phyloP scores from a whole-genome alignment of 495 filamentous ascomycete species.

The Lentithecium fluviatile region DNA sequence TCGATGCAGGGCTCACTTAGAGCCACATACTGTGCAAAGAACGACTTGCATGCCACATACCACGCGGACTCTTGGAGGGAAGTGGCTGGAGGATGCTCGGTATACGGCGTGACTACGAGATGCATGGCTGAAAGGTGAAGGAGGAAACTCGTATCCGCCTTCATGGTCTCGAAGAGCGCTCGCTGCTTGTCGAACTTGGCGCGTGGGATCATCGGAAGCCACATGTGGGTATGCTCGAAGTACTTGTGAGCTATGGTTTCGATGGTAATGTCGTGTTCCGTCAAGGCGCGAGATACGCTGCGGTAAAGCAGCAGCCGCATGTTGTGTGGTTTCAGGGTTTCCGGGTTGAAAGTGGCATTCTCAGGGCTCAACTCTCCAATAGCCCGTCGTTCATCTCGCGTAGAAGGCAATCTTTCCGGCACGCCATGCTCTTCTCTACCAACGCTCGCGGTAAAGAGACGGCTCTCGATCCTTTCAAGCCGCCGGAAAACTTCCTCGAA shows the following conservation, averaged over 20 bases:
- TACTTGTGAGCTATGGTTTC: constrained; percentile 2
- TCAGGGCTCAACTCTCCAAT: background rate
- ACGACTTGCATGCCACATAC: constrained; percentile 18
- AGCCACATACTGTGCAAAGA: constrained; percentile 12
- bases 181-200: background rate
- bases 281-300: background rate
- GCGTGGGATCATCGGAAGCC: constrained; percentile 13
- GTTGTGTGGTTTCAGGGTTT: background rate
- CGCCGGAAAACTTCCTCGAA: constrained; percentile 22
- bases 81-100: constrained; percentile 4
- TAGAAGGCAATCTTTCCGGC: background rate
- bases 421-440: background rate
- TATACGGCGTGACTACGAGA: constrained; percentile 1
- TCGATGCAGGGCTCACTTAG: constrained; percentile 6
- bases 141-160: background rate
- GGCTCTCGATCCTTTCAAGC: constrained; percentile 11
- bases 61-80: constrained; percentile 5
- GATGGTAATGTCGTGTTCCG: background rate
- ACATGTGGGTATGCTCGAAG: constrained; percentile 5
- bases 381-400: background rate
- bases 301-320: background rate
- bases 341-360: background rate
- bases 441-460: background rate
- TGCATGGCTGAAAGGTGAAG: constrained; percentile 13
- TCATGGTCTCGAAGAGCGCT: background rate